Evolutionary conservation across 2,329 filamentous ascomycete species (phyloP).

Genomic region (Fusarium napiforme): DNA sequence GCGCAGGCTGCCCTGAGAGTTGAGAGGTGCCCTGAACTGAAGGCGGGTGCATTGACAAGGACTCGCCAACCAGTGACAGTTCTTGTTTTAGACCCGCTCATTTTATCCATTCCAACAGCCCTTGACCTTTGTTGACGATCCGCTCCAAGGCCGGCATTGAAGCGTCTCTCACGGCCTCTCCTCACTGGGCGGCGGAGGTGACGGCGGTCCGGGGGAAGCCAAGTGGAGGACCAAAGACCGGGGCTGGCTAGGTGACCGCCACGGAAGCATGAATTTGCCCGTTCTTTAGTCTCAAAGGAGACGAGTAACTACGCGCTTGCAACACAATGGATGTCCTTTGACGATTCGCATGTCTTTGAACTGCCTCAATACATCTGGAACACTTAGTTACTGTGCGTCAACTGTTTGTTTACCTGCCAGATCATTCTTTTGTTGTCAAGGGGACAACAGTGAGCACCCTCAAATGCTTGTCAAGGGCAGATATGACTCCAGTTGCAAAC

Average conservation of each 20-base stretch:
- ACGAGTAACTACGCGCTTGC: slow-evolving; percentile 18
- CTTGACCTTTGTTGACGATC: slow-evolving; percentile 22
- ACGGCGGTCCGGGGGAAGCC: slow-evolving; percentile 25
- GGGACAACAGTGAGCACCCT: slow-evolving; percentile 4
- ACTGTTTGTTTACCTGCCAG: slow-evolving; percentile 10
- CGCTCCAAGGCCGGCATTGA: slow-evolving; percentile 24
- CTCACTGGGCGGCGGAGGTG: slow-evolving; percentile 19
- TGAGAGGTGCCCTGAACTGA: slow-evolving; percentile 33
- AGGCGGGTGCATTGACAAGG: slow-evolving; percentile 29
- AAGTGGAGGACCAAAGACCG: slow-evolving; percentile 10
- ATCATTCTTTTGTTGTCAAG: slow-evolving; percentile 29
- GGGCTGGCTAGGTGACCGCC: slow-evolving; percentile 32
- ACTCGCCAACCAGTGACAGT: slow-evolving; percentile 14
- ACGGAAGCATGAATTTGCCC: slow-evolving; percentile 27
- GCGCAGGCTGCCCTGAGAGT: slow-evolving; percentile 23
- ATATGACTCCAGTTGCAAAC: neutral
- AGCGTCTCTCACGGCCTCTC: slow-evolving; percentile 1
- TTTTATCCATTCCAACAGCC: slow-evolving; percentile 28
- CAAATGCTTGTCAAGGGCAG: neutral
- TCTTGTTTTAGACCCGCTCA: slow-evolving; percentile 23
- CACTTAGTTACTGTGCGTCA: slow-evolving; percentile 1
- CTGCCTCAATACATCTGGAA: slow-evolving; percentile 1
- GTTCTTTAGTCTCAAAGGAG: slow-evolving; percentile 28
- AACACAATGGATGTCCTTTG: slow-evolving; percentile 15
- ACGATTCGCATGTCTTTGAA: neutral